Evolutionary conservation across 108 stramenopile species (phyloP), one percentile per base, ranked within the genome.

Genomic region (Skeletonema menzelii): DNA sequence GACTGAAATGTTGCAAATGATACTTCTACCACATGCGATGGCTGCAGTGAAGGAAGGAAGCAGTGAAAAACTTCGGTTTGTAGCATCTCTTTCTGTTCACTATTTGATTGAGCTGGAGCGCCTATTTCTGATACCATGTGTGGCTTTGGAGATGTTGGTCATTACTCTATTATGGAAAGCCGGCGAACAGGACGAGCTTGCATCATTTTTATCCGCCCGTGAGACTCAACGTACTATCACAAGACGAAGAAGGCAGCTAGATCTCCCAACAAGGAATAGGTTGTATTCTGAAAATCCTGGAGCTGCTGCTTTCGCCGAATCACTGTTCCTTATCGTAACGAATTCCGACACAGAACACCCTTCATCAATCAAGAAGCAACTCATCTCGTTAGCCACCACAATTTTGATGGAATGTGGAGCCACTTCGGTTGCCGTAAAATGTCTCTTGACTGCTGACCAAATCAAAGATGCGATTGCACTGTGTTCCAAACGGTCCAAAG

Each of bases 31-130:
- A 53, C 68, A 77, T 27, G 76, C 58, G 19, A 77, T 63, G 56
- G 11, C 56, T 12, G 69, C 64, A n/a, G 17, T 76, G 15, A 60
- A 77, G 20, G 40, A 65, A 11, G 40, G 26, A 19, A 57, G 65
- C 53, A 42, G 6, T 7, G 31, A 65, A 38, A 62, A 70, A 10
- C 42, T 77, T 22, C 47, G 59, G 40, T 65, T 77, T 17, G 30
- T 77, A 8, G 70, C 61, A 47, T 65, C 69, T 6, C 22, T 70
- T 1, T 64, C 69, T 11, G 40, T 65, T 13, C 56, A 70, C 14
- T 77, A 77, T 22, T 59, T 77, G 31, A 44, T 77, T 15, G 76
- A 77, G 35, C 63, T 77, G 17, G 76, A 77, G 34, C 49, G 57
- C 38, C 37, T 42, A 27, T 59, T 17, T 35, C 7, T 65, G 17